Conservation (phyloP, 345 rosid species). For the Populus ilicifolia region DNA sequence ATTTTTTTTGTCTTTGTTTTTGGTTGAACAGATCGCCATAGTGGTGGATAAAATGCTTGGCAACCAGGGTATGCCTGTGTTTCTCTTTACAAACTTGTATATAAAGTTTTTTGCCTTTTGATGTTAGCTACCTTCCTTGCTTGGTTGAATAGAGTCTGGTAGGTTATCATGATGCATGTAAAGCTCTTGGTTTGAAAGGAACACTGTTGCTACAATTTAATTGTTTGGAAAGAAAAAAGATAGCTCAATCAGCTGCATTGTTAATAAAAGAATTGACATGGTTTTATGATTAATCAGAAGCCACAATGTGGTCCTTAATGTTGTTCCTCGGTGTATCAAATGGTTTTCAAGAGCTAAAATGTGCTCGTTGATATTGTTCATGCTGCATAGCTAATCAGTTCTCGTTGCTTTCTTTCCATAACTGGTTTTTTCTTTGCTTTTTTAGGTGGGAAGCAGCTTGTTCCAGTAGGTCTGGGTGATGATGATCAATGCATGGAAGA, state of each 20-base stretch:
- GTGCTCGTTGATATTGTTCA: not conserved
- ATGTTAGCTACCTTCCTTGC: not conserved
- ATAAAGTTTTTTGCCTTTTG: not conserved
- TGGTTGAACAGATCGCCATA: conserved; percentile 57
- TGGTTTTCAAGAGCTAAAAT: not conserved
- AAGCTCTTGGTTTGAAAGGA: not conserved
- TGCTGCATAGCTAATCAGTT: not conserved
- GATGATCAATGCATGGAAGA: conserved; percentile 99
- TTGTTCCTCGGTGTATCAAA: not conserved
- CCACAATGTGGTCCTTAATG: not conserved
- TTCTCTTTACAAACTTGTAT: not conserved
- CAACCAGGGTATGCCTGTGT: conserved; percentile 62
- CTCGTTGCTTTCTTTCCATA: no score
- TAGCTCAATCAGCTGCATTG: not conserved
- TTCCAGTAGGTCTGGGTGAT: conserved; percentile 86
- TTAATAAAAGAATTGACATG: not conserved
- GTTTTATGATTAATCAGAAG: not conserved
- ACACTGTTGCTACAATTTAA: not conserved
- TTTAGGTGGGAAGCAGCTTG: conserved; percentile 69
- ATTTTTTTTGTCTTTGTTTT: not conserved
- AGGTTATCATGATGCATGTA: not conserved
- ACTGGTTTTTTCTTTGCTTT: not conserved
- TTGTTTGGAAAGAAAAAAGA: not conserved
- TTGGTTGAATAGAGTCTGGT: not conserved
- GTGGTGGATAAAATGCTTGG: conserved; percentile 68